Evolutionary conservation across 805 yeast genomes (phyloP), one percentile per base, ranked within the genome.

Genomic region (Starmerella tilneyi): DNA sequence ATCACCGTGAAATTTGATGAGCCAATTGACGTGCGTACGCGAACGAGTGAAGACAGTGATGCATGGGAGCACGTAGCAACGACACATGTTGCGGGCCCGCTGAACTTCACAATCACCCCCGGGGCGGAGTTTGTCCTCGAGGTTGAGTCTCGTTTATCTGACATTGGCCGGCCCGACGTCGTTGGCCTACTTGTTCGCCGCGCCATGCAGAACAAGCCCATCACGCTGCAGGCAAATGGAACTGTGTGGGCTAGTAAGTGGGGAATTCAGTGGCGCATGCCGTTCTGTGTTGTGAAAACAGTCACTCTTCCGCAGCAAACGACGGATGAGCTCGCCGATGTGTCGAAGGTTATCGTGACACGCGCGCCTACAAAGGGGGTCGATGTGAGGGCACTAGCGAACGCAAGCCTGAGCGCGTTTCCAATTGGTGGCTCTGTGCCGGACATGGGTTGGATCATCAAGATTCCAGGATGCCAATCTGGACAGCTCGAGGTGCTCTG

Each of bases 391-490:
- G 54, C 52, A 17, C 33, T 45, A 9, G 46, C 43, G 11, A 45
- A 44, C 17, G 46, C 49, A 1, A 29, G 46, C 12, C 38, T 48
- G 6, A 34, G 28, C 21, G 40, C 43, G 13, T 42, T 45, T 29
- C 43, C 47, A 9, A 30, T 56, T 9, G 30, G 49, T 2, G 62
- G 55, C 9, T 15, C 28, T 31, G 21, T 62, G n/a, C 66, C 66
- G 1, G 35, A 46, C 8, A 30, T 60, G 20, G 26, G 42, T 5
- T 62, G 66, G 66, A 32, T 36, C 0, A 38, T 61, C 9, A 50
- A 50, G 43, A 50, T 62, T 2, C 53, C 53, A 1, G 63, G 60
- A n/a, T 62, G 66, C 39, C 45, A 35, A 9, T 31, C 37, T 17
- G n/a, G 32, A 5, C 16, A 41, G 12, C 27, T 43, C 8, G 45